Evolutionary conservation across 352 stramenopile genomes (phyloP), one percentile per base, ranked within the genome.

Genomic region (Globisporangium spinosum): DNA sequence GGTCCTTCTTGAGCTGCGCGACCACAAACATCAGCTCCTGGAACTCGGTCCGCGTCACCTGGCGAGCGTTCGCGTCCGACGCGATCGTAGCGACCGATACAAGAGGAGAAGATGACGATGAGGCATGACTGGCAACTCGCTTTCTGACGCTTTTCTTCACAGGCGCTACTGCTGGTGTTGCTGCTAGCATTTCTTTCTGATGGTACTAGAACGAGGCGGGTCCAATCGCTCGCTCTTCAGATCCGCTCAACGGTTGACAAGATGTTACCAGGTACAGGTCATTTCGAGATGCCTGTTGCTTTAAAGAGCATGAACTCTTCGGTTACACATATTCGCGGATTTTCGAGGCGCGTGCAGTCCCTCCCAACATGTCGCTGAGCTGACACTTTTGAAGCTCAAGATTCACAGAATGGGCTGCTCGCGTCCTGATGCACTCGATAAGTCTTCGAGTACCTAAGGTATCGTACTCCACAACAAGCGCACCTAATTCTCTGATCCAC

Each of bases 31-130:
- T 68, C n/a, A 90, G 73, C 59, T 89, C 80, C 62, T 87, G 81
- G 58, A 89, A 90, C 63, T 89, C 82, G 53, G 72, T 72, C 29
- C 82, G 65, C 2, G 79, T 85, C 8, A 90, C 79, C 51, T 77
- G 78, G 17, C 78, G 79, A 2, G 82, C 77, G 61, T 79, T 79
- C 25, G 58, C 64, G 62, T 83, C 71, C 8, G 76, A 70, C 0
- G 73, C 72, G 10, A 67, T 25, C 6, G 76, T 83, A 13, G 73
- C 20, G 3, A 2, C 25, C 12, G 60, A 27, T 43, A 43, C 10
- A 12, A 43, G 12, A 1, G 35, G 2, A 7, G 62, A 25, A 17
- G n/a, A 57, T 12, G 45, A 32, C 3, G 51, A 13, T 2, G 53
- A 54, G 5, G 13, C 22, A 49, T 23, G 58, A 38, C 9, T 56